A percentile compares a stretch with the other conserved stretches of the same genome.
phyloP scores from a whole-genome alignment of 2,329 filamentous ascomycete genomes.

The Malbranchea cinnamomea region DNA sequence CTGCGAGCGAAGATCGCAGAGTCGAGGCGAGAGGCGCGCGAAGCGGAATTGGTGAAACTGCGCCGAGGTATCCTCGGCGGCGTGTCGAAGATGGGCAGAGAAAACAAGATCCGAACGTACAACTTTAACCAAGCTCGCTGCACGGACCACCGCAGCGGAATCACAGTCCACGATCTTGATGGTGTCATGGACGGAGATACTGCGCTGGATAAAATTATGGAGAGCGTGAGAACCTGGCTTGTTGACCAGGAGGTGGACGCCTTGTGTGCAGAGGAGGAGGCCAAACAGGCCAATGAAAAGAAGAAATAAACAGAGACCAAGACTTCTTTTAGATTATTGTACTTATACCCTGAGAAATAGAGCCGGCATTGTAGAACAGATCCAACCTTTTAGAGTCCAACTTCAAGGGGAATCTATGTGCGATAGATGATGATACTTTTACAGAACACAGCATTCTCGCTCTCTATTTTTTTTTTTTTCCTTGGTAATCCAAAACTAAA shows the following conservation, averaged over 20 bases:
- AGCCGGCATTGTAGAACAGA: too few species aligned
- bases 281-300: slow-evolving; percentile 5
- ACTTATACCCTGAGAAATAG: too few species aligned
- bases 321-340: too few species aligned
- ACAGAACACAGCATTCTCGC: too few species aligned
- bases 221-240: slow-evolving; percentile 63
- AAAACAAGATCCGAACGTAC: slow-evolving; percentile 89
- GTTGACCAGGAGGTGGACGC: slow-evolving; percentile 58
- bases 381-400: too few species aligned
- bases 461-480: too few species aligned
- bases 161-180: slow-evolving; percentile 66
- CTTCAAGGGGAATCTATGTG: too few species aligned
- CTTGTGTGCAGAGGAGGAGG: slow-evolving; percentile 44
- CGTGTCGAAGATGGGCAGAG: slow-evolving; percentile 66
- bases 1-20: slow-evolving; percentile 72
- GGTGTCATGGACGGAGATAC: slow-evolving; percentile 65
- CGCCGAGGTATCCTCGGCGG: slow-evolving; percentile 64
- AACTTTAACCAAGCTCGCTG: slow-evolving; percentile 68
- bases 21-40: slow-evolving; percentile 61
- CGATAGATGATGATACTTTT: too few species aligned
- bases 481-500: too few species aligned
- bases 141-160: slow-evolving; percentile 72
- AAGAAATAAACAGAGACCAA: too few species aligned
- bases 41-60: slow-evolving; percentile 61
- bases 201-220: slow-evolving; percentile 59